Evolutionary conservation across 2,329 filamentous ascomycete genomes (phyloP), one percentile per base, ranked within the genome.

Genomic region (Teratosphaeria destructans): DNA sequence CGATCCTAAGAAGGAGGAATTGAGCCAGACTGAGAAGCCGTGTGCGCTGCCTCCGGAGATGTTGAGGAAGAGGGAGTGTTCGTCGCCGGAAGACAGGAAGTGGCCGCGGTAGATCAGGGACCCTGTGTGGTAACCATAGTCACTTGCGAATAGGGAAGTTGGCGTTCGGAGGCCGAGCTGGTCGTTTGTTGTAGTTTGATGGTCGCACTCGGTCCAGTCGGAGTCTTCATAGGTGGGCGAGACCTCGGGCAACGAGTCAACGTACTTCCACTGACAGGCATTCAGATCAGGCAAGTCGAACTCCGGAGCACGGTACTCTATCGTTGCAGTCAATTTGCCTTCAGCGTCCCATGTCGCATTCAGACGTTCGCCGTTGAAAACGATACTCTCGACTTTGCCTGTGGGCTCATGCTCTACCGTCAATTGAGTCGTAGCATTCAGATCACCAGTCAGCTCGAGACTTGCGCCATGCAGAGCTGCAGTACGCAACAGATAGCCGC

Each of bases 91-190:
- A 3, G 87, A 83, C 0, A 76, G 79, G 69, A 93, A 92, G 64
- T 84, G 79, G 0, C 87, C 88, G 1, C 88, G 82, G 76, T 83
- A 92, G 54, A 92, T 65, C 0, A 91, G 77, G 1, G 81, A 82
- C 2, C 88, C 88, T 0, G 84, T 80, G 70, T 89, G 79, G 72
- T 85, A 92, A 27, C 88, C 88, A 67, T 92, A 92, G 71, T 92
- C 88, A 16, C 82, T 82, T 0, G 79, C 80, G 67, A 87, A 89
- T 0, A 92, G 79, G 3, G 74, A 76, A 0, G 82, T 84, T 0
- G 87, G 84, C 0, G 88, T 91, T 0, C 76, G 79, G 2, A 86
- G 74, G 56, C 72, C 70, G 1, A 66, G 70, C 0, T 72, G 72
- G 27, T 54, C 53, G 10, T 75, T 73, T 3, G 74, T 72, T 23